Percentiles rank a stretch among this genome's conserved stretches.
Conservation (phyloP, 768 basidiomycete genomes). For the Steccherinum ochraceum region DNA sequence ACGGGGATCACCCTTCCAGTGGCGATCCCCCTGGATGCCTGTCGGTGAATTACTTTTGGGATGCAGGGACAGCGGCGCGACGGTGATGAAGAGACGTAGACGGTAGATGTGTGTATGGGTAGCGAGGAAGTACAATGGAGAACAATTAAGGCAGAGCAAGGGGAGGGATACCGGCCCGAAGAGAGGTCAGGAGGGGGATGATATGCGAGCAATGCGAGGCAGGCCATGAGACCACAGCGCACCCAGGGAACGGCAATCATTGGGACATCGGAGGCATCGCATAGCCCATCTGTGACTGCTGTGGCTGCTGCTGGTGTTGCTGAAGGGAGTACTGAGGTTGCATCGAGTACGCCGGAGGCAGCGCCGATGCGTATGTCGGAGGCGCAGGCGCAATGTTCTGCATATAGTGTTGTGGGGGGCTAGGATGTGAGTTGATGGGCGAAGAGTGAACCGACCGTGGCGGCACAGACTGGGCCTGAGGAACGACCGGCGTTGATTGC, state of each 20-base stretch:
- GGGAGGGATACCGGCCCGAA: too few relatives aligned
- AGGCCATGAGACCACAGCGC: neutral
- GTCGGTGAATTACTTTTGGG: neutral
- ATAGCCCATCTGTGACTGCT: neutral
- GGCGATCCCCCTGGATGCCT: neutral
- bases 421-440: neutral
- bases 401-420: neutral
- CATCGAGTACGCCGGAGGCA: slow-evolving; percentile 6
- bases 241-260: neutral
- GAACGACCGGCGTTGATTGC: slow-evolving; percentile 10
- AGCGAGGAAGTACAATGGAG: neutral
- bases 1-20: neutral
- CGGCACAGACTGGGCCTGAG: slow-evolving; percentile 8
- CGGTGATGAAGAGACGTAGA: neutral
- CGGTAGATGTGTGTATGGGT: neutral
- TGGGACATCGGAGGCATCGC: neutral
- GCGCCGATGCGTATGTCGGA: slow-evolving; percentile 6
- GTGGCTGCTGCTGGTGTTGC: neutral
- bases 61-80: neutral
- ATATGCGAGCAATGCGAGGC: neutral
- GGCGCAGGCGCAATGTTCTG: neutral
- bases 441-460: slow-evolving; percentile 6
- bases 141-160: neutral
- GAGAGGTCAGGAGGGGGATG: too few relatives aligned
- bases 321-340: slow-evolving; percentile 3